Percentiles rank a stretch among this genome's conserved stretches.
Evolutionary conservation across 2,329 filamentous ascomycete species (phyloP).

Genomic region (Tolypocladium nubicola): DNA sequence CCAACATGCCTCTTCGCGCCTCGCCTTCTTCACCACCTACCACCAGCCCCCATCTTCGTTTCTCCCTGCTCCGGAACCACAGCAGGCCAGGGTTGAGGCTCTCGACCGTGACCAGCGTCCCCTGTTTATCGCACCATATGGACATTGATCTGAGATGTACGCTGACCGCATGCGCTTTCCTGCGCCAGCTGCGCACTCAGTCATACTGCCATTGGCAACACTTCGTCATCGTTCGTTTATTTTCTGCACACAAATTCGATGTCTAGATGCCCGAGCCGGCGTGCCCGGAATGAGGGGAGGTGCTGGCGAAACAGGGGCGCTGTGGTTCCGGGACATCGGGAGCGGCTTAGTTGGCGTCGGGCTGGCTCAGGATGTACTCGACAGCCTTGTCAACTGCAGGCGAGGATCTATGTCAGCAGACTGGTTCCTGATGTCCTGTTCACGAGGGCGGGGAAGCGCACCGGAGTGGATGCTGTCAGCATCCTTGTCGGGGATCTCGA

Average conservation of each 20-base stretch:
- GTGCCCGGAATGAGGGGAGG: neutral
- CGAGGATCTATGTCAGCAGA: conserved; percentile 2
- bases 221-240: neutral
- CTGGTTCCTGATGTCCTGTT: neutral
- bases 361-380: conserved; percentile 86
- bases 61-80: neutral
- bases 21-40: neutral
- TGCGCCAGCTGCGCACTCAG: neutral
- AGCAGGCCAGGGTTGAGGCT: neutral
- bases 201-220: neutral
- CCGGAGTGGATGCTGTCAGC: conserved; percentile 89
- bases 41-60: neutral
- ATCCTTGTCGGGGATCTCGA: conserved; percentile 97
- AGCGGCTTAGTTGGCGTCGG: conserved; percentile 61
- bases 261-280: neutral
- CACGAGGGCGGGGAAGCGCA: conserved; percentile 35
- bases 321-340: neutral
- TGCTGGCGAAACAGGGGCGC: neutral
- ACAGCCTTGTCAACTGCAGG: conserved; percentile 79
- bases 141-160: neutral
- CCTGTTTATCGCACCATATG: neutral
- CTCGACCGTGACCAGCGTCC: neutral
- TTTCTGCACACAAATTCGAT: neutral
- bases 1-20: conserved; percentile 1
- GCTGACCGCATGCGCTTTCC: neutral